These are phyloP conservation scores for Larix kaempferi DNA, from an alignment of 75 land plant species.

Conservation along the genomic window DNA sequence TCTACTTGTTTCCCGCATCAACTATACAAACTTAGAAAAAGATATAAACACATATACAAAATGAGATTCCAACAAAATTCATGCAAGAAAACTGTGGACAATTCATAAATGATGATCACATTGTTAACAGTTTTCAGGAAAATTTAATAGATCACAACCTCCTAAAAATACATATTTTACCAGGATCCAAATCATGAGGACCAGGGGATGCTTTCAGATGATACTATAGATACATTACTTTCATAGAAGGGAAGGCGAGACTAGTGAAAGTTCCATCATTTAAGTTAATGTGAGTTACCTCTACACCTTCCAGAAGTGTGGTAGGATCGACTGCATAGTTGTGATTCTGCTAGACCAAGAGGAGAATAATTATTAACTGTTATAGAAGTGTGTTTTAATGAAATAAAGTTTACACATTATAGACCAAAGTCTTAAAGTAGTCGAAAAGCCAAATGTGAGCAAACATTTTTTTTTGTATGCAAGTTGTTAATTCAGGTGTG, in stretches of 20 bases:
- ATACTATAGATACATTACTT: constrained; percentile 87
- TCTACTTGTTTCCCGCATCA: constrained; percentile 44
- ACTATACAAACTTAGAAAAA: constrained; percentile 47
- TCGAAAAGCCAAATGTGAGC: background rate
- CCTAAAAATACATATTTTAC: constrained; percentile 26
- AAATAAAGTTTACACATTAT: constrained; percentile 5
- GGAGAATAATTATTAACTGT: background rate
- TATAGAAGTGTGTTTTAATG: background rate
- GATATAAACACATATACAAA: constrained; percentile 21
- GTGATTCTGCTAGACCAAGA: constrained; percentile 61
- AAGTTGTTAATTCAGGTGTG: background rate
- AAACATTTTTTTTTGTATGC: background rate
- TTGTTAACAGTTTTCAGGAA: background rate
- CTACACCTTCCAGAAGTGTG: constrained; percentile 78
- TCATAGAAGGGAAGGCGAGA: constrained; percentile 63
- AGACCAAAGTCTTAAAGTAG: background rate
- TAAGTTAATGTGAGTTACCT: constrained; percentile 84
- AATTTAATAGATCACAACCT: constrained; percentile 4
- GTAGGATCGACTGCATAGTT: constrained; percentile 90
- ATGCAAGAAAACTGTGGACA: background rate
- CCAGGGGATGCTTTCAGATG: constrained; percentile 97
- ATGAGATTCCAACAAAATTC: background rate
- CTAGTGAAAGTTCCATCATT: constrained; percentile 96
- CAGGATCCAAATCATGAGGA: constrained; percentile 91
- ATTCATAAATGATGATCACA: background rate